These are phyloP conservation scores for Suillus subluteus DNA, from an alignment of 768 basidiomycete genomes.

Conservation along the genomic window DNA sequence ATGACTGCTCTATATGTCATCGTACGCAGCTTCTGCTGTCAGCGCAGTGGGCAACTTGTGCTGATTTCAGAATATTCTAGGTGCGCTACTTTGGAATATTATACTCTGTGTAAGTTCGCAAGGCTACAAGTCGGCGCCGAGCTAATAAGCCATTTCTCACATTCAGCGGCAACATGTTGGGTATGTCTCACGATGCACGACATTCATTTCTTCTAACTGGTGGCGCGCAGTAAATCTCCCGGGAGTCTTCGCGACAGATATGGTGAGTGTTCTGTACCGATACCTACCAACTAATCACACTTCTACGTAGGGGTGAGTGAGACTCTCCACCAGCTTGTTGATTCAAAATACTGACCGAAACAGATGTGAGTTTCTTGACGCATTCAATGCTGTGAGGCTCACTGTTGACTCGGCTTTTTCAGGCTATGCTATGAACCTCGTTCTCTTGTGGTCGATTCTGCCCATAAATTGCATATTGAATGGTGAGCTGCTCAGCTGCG, in stretches of 20 bases:
- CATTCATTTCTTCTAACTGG: not conserved
- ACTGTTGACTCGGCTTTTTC: not conserved
- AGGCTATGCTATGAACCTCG: not conserved
- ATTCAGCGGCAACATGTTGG: not conserved
- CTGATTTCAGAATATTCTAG: not conserved
- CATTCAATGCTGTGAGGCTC: not conserved
- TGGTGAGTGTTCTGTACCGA: not conserved
- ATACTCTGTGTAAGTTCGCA: not conserved
- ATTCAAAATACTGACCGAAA: not conserved
- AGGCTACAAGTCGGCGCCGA: not conserved
- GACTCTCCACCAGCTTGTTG: not conserved
- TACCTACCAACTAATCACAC: not conserved
- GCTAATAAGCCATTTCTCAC: not conserved
- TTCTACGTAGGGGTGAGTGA: not conserved
- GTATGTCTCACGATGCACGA: not conserved
- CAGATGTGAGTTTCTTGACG: not conserved
- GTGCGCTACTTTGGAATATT: not conserved
- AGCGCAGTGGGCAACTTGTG: not conserved
- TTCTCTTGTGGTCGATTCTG: not conserved
- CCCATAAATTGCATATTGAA: not conserved
- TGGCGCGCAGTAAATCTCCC: not conserved
- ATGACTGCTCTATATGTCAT: slow-evolving; percentile 2
- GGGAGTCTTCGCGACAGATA: not conserved
- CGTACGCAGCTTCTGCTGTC: not conserved
- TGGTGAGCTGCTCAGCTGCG: not conserved